Evolutionary conservation across 768 basidiomycete genomes (phyloP), one percentile per base, ranked within the genome.

Genomic region (Suillus subaureus): DNA sequence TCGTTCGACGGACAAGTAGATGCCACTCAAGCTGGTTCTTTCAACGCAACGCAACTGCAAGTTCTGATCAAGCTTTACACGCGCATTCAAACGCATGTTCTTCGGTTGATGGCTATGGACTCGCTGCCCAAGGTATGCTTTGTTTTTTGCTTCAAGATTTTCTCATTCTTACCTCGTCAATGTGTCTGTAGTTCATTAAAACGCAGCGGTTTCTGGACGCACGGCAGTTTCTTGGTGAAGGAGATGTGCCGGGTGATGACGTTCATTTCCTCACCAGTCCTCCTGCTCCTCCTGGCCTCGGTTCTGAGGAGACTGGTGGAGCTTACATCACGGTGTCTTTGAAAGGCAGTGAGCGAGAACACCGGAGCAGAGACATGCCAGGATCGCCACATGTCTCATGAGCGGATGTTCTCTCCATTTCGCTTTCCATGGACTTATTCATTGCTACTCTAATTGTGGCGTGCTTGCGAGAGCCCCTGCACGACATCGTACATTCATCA

Each of bases 91-190:
- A 91, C 85, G 26, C 96, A 99, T 73, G 95, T 99, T 69, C 99
- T 99, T 83, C 87, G 97, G 56, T 75, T 99, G 71, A 97, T 99
- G 93, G 96, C 97, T 21, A 97, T 96, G 64, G 97, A 99, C 77
- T 98, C 97, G 8, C 91, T 99, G n/a, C 97, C 97, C 16, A 97
- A 97, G 85, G 93, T 93, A 71, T 35, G 82, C 71, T 23, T 40
- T n/a, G n/a, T 23, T 62, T 28, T 49, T 55, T 55, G 62, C 31
- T 58, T 51, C 51, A 31, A 45, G 21, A 8, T 43, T 64, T 47
- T 64, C 65, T 66, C 67, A 67, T 67, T 18, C 56, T 66, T 56
- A 65, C 66, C 21, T 66, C 12, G 23, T 42, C 16, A 62, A 26
- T 43, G 47, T 63, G 16, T 58, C 33, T 52, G 16, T 66, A 95